phyloP scores from a whole-genome alignment of 257 asterid genomes.

The Petunia axillaris region DNA sequence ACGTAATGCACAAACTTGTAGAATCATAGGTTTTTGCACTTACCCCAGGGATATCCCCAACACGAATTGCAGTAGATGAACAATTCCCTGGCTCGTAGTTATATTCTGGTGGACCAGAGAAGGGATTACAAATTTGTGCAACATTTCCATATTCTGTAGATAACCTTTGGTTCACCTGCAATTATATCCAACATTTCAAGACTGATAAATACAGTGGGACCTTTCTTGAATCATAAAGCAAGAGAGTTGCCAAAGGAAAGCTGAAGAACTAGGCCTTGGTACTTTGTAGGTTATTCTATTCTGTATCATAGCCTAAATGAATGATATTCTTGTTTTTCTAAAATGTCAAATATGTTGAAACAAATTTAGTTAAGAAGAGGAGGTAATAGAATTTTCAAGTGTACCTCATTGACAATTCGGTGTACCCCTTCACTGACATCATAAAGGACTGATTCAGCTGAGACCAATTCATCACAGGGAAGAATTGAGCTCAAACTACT shows the following conservation, averaged over 20 bases:
- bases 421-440: conserved; percentile 64
- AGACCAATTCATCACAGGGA: conserved; percentile 76
- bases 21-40: background rate
- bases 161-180: conserved; percentile 75
- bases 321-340: too few species aligned
- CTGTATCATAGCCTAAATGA: too few species aligned
- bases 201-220: background rate
- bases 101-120: conserved; percentile 73
- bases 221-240: background rate
- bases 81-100: conserved; percentile 63
- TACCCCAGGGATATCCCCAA: conserved; percentile 71
- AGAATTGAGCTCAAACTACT: conserved; percentile 82
- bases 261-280: too few species aligned
- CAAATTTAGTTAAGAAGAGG: background rate
- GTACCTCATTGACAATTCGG: conserved; percentile 59
- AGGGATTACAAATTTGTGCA: conserved; percentile 84
- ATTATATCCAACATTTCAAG: background rate
- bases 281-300: too few species aligned
- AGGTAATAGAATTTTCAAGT: background rate
- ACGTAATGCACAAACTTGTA: background rate
- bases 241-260: background rate
- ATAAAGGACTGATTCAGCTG: conserved; percentile 56
- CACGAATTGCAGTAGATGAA: conserved; percentile 45
- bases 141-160: conserved; percentile 57
- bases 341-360: background rate